Conservation (phyloP, 352 stramenopile species). For the Phytophthora parvispora region DNA sequence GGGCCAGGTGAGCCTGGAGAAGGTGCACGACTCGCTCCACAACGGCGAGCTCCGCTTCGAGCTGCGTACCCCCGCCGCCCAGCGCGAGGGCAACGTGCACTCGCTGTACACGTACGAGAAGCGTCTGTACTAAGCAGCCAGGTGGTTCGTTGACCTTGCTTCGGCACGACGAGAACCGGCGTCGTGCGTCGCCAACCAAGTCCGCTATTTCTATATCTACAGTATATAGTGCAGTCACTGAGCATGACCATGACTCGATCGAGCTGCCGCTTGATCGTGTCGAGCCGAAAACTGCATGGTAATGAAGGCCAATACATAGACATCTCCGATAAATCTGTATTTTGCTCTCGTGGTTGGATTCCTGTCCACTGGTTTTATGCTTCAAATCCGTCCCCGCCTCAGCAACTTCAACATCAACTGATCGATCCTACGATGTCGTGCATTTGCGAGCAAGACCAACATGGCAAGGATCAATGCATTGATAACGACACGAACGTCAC, state of each 20-base stretch:
- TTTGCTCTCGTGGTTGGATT: not conserved
- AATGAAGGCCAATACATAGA: slow-evolving; percentile 50
- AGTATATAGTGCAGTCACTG: slow-evolving; percentile 57
- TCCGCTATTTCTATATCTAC: slow-evolving; percentile 44
- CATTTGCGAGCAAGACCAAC: not conserved
- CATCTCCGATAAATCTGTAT: slow-evolving; percentile 17
- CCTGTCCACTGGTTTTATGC: not conserved
- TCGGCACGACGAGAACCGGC: slow-evolving; percentile 11
- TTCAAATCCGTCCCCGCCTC: not conserved
- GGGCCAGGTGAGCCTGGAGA: slow-evolving; percentile 93
- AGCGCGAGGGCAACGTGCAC: slow-evolving; percentile 99
- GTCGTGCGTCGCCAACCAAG: slow-evolving; percentile 27
- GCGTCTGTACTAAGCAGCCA: slow-evolving; percentile 77
- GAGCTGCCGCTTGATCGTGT: slow-evolving; percentile 25
- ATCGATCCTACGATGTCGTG: not conserved
- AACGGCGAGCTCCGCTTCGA: slow-evolving; percentile 96
- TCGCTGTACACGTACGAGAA: slow-evolving; percentile 99
- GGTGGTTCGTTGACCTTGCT: slow-evolving; percentile 22
- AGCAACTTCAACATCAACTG: not conserved
- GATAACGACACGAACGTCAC: slow-evolving; percentile 1
- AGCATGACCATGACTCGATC: slow-evolving; percentile 37
- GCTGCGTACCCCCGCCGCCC: slow-evolving; percentile 98
- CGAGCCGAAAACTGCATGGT: slow-evolving; percentile 50
- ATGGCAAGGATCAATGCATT: not conserved
- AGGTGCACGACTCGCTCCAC: slow-evolving; percentile 87